Evolutionary conservation across 768 basidiomycete species (phyloP), one percentile per base, ranked within the genome.

Genomic region (Rhizopogon vinicolor): DNA sequence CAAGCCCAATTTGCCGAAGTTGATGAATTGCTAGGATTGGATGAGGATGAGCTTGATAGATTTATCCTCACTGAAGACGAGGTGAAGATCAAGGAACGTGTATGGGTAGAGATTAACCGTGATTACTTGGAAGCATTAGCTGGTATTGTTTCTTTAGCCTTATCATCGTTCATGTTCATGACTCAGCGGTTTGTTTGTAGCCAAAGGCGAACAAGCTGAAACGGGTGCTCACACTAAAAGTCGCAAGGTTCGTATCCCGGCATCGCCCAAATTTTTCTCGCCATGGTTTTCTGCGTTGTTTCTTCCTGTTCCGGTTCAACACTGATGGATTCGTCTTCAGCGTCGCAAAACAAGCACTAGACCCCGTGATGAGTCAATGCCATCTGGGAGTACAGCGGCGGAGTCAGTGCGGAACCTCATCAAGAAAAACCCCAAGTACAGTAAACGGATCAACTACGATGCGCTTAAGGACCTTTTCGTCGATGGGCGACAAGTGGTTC

Each of bases 101-200:
- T 97, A 1, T 98, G 94, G 94, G 92, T 95, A 46, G 93, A 95
- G 72, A 76, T 93, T 63, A 97, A 97, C 68, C 81, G 81, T 61
- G 94, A 97, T 33, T 98, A 96, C 68, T 73, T 98, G 37, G 89
- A 93, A 66, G 85, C 87, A 14, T 76, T 95, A 35, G 93, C 93
- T 51, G 89, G 92, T 62, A 56, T 40, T 35, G 60, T 56, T 62
- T 41, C 19, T 19, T 48, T 19, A 44, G 35, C 49, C 41, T n/a
- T 40, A n/a, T 56, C 35, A 50, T 48, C 18, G 45, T 25, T 39
- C 7, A 18, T 14, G 7, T 51, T 33, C 69, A 66, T 83, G 71
- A 73, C 78, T 82, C 58, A 82, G 71, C 60, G 72, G 71, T 63
- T 71, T 71, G 49, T 64, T 37, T 37, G 33, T 68, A 92, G 91